Base-by-base conservation (phyloP, 1,139 yeast genomes). In the Ogataea hybrid region DNA sequence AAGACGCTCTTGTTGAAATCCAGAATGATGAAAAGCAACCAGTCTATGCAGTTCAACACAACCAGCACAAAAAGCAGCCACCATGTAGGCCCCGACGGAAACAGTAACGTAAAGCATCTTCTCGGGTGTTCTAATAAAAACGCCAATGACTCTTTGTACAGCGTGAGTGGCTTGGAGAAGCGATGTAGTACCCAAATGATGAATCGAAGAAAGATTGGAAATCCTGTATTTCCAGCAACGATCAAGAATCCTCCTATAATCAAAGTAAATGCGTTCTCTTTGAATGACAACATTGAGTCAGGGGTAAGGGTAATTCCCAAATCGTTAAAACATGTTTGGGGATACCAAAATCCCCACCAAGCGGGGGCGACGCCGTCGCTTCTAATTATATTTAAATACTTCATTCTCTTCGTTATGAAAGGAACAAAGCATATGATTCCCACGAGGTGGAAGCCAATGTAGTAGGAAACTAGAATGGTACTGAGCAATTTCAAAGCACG, bases 71-170 rank as follows among this genome's bases (percentile, higher is more conserved):
- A 72, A 43, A 88, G 72, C 35, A 92, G 71, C 96, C 96, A 88
- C 96, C 96, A 89, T 0, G 98, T 92, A 3, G 97, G 95, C 1
- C 83, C 80, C 3, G 92, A 76, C 0, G 98, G 98, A 58, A 92
- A 92, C 41, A 94, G 68, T 47, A 92, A 68, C 1, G 97, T 90
- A 60, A 92, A 92, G 61, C 98, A 92, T 57, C 99, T 84, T 57
- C 99, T 81, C 1, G 99, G 99, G 60, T 92, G 98, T 54, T 90
- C 97, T 37, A 92, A 70, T 43, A 92, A 64, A 56, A 94, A 92
- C 1, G 89, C 94, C 18, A 90, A 67, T 7, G 95, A 84, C 58
- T 92, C 97, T 46, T 75, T 76, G 48, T 69, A 70, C 62, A 75
- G 69, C 27, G 90, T 81, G 29, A 81, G 62, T 1, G 83, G 87